These are phyloP conservation scores for Kodamaea hsintzibuensis DNA, from an alignment of 805 yeast genomes.

Conservation along the genomic window DNA sequence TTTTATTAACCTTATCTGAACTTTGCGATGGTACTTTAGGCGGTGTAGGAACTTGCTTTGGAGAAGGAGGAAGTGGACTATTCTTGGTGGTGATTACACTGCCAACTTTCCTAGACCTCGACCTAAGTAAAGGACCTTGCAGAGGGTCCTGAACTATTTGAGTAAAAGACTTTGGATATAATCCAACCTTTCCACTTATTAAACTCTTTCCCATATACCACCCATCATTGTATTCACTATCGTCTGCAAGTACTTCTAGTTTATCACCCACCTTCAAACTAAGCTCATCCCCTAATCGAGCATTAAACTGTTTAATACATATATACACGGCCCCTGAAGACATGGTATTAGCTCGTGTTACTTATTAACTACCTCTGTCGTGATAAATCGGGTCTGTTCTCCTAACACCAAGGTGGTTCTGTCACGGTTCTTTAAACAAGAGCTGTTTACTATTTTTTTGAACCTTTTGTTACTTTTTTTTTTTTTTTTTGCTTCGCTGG, in stretches of 20 bases:
- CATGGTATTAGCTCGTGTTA: conserved; percentile 3
- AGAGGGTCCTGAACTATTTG: conserved; percentile 37
- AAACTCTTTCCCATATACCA: conserved; percentile 93
- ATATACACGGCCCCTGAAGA: conserved; percentile 35
- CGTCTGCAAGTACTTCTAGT: conserved; percentile 88
- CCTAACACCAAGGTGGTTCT: neutral
- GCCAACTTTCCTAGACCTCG: conserved; percentile 56
- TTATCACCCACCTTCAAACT: conserved; percentile 79
- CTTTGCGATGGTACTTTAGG: conserved; percentile 7
- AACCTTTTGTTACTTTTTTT: neutral
- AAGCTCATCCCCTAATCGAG: conserved; percentile 88
- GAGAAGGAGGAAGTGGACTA: conserved; percentile 6
- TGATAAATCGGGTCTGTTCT: no score
- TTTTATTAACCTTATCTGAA: conserved; percentile 42
- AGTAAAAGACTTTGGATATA: conserved; percentile 90
- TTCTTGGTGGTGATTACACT: conserved; percentile 11
- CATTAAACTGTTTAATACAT: conserved; percentile 84
- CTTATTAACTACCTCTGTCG: neutral
- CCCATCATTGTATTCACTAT: conserved; percentile 90
- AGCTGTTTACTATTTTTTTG: neutral
- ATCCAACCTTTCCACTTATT: conserved; percentile 71
- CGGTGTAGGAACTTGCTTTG: conserved; percentile 12
- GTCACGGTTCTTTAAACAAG: neutral
- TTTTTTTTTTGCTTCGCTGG: neutral
- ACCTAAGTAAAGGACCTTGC: conserved; percentile 34